A percentile compares a stretch with the other conserved stretches of the same genome.
These are phyloP conservation scores for Nepenthes alata DNA, from an alignment of 179 eudicot genomes.

Conservation along the genomic window DNA sequence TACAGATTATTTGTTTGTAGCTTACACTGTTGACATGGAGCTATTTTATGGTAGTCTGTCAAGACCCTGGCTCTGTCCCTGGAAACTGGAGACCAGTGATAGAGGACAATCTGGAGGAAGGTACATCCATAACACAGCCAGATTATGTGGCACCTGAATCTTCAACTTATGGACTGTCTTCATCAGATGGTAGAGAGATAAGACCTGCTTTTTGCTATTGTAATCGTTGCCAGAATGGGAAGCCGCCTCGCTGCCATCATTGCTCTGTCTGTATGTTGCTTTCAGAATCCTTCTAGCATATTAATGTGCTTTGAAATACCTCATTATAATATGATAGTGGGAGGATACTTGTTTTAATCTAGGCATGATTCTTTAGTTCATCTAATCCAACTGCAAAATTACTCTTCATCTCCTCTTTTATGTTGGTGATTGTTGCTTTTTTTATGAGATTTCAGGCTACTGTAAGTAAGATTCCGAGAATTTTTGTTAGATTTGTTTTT, in stretches of 20 bases:
- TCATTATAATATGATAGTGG: too few relatives aligned
- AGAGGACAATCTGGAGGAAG: constrained; percentile 42
- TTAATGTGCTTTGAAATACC: too few relatives aligned
- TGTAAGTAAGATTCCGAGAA: too few relatives aligned
- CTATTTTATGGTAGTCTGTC: constrained; percentile 74
- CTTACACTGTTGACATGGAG: constrained; percentile 76
- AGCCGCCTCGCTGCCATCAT: constrained; percentile 96
- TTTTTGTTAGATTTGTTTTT: too few relatives aligned
- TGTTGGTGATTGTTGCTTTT: too few relatives aligned
- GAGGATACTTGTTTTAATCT: too few relatives aligned
- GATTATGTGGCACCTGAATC: constrained; percentile 19
- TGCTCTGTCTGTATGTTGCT: constrained; percentile 80
- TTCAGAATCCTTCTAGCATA: background rate
- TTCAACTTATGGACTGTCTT: constrained; percentile 22
- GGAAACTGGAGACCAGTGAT: constrained; percentile 57
- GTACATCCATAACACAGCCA: constrained; percentile 22
- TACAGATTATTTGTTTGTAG: constrained; percentile 40
- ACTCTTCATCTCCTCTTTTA: too few relatives aligned
- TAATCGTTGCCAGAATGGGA: constrained; percentile 55
- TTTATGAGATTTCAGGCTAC: too few relatives aligned
- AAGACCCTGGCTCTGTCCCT: constrained; percentile 90
- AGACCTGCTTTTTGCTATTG: constrained; percentile 46
- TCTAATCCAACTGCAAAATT: too few relatives aligned
- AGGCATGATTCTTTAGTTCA: too few relatives aligned
- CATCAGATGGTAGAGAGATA: constrained; percentile 37